Base-by-base conservation (phyloP, 2,329 filamentous ascomycete genomes). In the Diaporthe capsici region DNA sequence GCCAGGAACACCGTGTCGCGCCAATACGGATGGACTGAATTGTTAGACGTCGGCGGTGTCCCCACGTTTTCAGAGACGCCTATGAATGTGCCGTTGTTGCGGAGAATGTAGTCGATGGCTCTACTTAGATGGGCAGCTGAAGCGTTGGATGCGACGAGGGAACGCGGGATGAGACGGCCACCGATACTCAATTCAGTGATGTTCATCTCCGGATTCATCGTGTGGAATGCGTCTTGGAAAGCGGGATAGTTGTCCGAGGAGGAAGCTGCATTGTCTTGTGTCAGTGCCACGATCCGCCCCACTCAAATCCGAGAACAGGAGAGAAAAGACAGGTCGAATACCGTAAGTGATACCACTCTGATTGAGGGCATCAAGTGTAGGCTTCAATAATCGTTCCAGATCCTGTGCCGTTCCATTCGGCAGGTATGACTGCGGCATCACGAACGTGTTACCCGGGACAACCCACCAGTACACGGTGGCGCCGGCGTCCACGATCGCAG, bases 131-230 rank as follows among this genome's bases (percentile, higher is more conserved):
- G 39, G 15, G 39, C 39, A 49, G 68, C n/a, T 1, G 68, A 58
- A 13, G 6, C 34, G 2, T 71, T 17, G 7, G 68, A 47, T 34
- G 68, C 42, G 12, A 37, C 53, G 31, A 61, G 63, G 20, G 31
- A 49, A 1, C 34, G 44, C 4, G 72, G 72, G n/a, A 74, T 71
- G 10, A 74, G 65, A 13, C 65, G 63, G 55, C 72, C 72, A 22
- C 72, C 72, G 13, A 71, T 17, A 9, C 55, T 74, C 34, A 61
- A 28, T 12, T 74, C 63, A 10, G n/a, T 53, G 8, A 74, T 53
- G 2, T 61, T 71, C n/a, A 61, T 71, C 2, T 60, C n/a, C 4
- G 63, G 72, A n/a, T 44, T 55, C 55, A 74, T 61, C 20, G 72
- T 20, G 2, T 55, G 13, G 13, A 34, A 71, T 15, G 72, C 44